A percentile compares a stretch with the other conserved stretches of the same genome.
These are phyloP conservation scores for Brettanomyces bruxellensis DNA, from an alignment of 805 yeast species.

Conservation along the genomic window DNA sequence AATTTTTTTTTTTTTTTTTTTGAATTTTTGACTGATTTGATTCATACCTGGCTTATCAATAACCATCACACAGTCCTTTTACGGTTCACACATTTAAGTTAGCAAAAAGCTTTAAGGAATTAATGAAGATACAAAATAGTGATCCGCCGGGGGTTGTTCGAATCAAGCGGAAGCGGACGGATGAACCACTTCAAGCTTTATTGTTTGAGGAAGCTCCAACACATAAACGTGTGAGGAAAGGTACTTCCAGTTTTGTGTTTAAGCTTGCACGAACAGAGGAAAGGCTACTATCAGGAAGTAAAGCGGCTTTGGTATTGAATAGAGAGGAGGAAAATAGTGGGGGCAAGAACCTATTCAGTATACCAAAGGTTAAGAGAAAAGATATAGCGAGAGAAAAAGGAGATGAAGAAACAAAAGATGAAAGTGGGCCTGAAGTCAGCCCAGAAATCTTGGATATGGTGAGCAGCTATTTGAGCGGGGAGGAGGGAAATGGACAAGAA, in stretches of 20 bases:
- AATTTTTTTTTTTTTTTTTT: no score
- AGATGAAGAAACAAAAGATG: conserved; percentile 8
- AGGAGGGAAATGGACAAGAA: conserved; percentile 7
- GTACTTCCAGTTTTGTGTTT: conserved; percentile 29
- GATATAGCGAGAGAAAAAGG: conserved; percentile 3
- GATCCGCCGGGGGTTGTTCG: conserved; percentile 39
- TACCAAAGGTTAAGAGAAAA: background rate
- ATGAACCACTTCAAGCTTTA: conserved; percentile 83
- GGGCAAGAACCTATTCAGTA: background rate
- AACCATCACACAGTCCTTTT: no score
- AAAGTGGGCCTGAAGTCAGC: conserved; percentile 30
- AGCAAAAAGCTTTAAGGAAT: no score
- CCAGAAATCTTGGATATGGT: conserved; percentile 72
- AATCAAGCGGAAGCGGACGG: conserved; percentile 78
- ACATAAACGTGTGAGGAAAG: conserved; percentile 8
- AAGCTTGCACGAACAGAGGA: conserved; percentile 39
- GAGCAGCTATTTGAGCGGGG: conserved; percentile 41
- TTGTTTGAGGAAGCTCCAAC: conserved; percentile 35
- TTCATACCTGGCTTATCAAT: no score
- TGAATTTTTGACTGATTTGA: no score
- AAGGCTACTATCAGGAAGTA: conserved; percentile 9
- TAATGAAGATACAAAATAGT: no score
- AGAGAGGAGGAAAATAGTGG: background rate
- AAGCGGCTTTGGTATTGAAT: background rate
- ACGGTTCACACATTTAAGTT: no score